Base-by-base conservation (phyloP, 2,329 filamentous ascomycete genomes). In the Metarhizium sp. region DNA sequence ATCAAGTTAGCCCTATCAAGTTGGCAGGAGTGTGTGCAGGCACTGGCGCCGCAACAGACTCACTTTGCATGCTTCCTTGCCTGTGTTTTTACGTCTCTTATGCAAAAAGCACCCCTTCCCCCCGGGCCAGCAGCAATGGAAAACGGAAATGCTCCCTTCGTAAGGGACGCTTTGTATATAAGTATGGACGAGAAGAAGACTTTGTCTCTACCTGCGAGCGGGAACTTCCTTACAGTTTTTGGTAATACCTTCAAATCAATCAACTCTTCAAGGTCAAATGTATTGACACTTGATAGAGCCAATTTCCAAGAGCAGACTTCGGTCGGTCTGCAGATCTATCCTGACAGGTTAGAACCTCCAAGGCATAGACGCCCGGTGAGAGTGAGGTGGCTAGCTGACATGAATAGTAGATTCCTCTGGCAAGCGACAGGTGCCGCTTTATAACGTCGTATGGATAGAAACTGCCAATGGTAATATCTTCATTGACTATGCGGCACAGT, bases 381-480 rank as follows among this genome's bases (percentile, higher is more conserved):
- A 20, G 16, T 32, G 47, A 42, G n/a, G 14, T n/a, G n/a, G 38
- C 18, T 36, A 42, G 55, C 57, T 59, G 42, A 55, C 55, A 46
- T 36, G 10, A 18, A 40, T 45, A 34, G 34, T 51, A 70, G 68
- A 61, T 52, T 56, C 59, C n/a, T 51, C 56, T 48, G 55, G 60
- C 8, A 65, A 62, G 11, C 60, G 67, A 25, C 63, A 64, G 5
- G 86, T 96, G 34, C 85, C 88, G 2, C 86, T 90, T 58, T 92
- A 89, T 73, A 88, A 95, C 67, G 74, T 96, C 58, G 83, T 96
- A 51, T 95, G 90, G 86, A 89, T 87, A 43, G 84, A 89, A 60
- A 67, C 87, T 32, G 74, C 76, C 51, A 75, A 79, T 48, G 75
- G 75, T 54, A 77, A 79, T 34, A 72, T 96, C 51, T 80, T 79